phyloP scores from a whole-genome alignment of 2,329 filamentous ascomycete genomes.

The Fusarium newnesense region DNA sequence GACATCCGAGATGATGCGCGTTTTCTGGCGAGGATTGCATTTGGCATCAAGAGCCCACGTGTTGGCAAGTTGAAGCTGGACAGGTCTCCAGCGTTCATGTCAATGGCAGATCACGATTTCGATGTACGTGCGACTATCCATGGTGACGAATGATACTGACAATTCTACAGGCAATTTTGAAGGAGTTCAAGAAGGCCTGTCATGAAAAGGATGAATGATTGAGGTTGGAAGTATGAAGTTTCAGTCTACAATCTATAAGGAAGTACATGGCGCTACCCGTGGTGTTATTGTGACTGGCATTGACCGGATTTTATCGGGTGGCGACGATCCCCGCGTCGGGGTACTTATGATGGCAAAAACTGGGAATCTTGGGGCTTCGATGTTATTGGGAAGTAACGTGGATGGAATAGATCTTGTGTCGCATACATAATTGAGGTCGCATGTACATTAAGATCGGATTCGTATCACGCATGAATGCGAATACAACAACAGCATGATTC shows the following conservation, averaged over 20 bases:
- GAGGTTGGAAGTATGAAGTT: neutral
- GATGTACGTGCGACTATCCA: constrained; percentile 46
- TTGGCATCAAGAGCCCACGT: constrained; percentile 69
- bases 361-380: neutral
- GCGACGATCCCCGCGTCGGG: neutral
- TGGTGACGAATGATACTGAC: neutral
- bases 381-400: neutral
- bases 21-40: constrained; percentile 68
- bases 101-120: constrained; percentile 65
- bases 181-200: constrained; percentile 37
- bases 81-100: constrained; percentile 58
- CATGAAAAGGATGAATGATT: constrained; percentile 22
- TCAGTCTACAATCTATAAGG: neutral
- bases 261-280: neutral
- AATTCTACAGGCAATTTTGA: constrained; percentile 24
- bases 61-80: constrained; percentile 60
- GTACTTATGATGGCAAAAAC: neutral
- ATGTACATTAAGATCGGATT: neutral
- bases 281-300: neutral
- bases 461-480: neutral
- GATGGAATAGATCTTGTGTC: neutral
- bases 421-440: neutral
- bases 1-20: constrained; percentile 65
- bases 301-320: neutral
- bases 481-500: neutral